phyloP scores from a whole-genome alignment of 306 rosid genomes.

The Malus sieversii region DNA sequence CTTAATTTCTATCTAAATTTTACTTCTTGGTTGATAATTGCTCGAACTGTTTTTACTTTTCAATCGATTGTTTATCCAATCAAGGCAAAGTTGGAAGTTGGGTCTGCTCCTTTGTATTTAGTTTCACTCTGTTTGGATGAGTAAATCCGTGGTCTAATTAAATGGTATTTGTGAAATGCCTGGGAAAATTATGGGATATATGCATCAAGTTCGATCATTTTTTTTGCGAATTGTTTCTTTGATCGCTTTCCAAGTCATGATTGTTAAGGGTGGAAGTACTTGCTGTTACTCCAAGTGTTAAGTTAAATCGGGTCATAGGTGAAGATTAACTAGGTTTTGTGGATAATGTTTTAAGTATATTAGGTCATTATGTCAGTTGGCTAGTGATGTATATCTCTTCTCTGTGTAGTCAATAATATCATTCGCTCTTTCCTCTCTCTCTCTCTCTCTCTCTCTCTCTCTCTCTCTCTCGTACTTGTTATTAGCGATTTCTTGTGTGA shows the following conservation, averaged over 20 bases:
- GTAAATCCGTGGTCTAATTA: too few species aligned
- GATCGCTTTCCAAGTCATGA: background rate
- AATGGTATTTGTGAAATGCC: background rate
- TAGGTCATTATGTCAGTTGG: too few species aligned
- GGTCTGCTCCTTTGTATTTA: too few species aligned
- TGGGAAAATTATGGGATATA: background rate
- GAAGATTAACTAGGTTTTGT: background rate
- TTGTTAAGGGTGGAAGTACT: background rate
- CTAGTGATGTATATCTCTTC: too few species aligned
- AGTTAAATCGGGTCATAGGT: too few species aligned
- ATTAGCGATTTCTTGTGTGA: too few species aligned
- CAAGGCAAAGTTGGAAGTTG: too few species aligned
- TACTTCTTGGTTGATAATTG: background rate
- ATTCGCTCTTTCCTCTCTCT: too few species aligned
- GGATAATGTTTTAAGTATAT: background rate
- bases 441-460: background rate
- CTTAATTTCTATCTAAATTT: background rate
- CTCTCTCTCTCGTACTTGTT: background rate
- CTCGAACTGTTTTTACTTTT: background rate
- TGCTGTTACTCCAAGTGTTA: too few species aligned
- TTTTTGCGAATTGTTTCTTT: background rate
- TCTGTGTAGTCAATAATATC: too few species aligned
- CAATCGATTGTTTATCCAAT: background rate
- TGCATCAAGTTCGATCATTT: background rate
- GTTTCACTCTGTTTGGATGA: too few species aligned